Evolutionary conservation across 2,329 filamentous ascomycete species (phyloP).

Genomic region (Paecilomyces sp.): DNA sequence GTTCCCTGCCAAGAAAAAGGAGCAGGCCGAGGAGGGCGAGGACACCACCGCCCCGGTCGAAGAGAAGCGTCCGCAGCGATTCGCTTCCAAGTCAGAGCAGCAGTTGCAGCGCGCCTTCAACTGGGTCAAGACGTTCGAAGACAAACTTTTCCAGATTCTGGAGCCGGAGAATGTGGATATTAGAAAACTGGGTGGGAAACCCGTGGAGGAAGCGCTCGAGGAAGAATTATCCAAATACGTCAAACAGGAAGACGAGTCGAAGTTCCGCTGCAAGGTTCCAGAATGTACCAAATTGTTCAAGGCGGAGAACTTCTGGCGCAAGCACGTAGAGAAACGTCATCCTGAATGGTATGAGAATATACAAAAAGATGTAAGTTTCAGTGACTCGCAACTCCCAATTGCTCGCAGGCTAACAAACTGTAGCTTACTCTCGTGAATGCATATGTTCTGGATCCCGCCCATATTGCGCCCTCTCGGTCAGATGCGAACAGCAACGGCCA

Average conservation of each 20-base stretch:
- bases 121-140: constrained; percentile 98
- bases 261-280: constrained; percentile 92
- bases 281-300: constrained; percentile 97
- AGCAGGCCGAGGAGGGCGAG: constrained; percentile 55
- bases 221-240: constrained; percentile 83
- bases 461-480: constrained; percentile 86
- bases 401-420: constrained; percentile 23
- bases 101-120: constrained; percentile 93
- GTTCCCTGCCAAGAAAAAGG: constrained; percentile 76
- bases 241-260: constrained; percentile 96
- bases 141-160: constrained; percentile 87
- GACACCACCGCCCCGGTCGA: constrained; percentile 58
- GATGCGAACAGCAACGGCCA: constrained; percentile 95
- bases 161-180: constrained; percentile 84
- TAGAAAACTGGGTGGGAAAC: constrained; percentile 82
- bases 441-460: constrained; percentile 88
- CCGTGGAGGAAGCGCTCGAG: constrained; percentile 74
- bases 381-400: not conserved
- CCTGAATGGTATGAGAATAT: constrained; percentile 75
- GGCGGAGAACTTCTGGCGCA: constrained; percentile 93
- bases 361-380: constrained; percentile 67
- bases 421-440: constrained; percentile 86
- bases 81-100: constrained; percentile 72
- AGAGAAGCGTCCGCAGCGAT: constrained; percentile 66
- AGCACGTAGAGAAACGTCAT: constrained; percentile 96